Conservation (phyloP, 805 yeast species). For the Yarrowia alimentaria region DNA sequence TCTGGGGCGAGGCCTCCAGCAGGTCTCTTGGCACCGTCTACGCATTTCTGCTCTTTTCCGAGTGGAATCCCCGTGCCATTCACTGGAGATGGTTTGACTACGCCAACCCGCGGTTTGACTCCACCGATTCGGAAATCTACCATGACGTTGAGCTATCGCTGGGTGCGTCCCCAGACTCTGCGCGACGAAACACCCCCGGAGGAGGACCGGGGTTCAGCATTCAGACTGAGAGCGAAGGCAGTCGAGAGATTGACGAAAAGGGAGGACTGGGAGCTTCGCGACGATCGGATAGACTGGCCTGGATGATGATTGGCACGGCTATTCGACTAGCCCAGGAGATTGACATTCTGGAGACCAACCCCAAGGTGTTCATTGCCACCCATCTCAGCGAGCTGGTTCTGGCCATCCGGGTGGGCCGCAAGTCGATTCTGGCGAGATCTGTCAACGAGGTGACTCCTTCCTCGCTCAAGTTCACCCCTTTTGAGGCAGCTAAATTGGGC, state of each 20-base stretch:
- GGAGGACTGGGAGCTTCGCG: constrained; percentile 84
- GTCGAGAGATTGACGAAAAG: constrained; percentile 46
- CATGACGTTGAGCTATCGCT: constrained; percentile 23
- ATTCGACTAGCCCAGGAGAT: constrained; percentile 83
- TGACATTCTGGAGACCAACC: constrained; percentile 71
- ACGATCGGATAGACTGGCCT: constrained; percentile 84
- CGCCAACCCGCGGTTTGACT: constrained; percentile 41
- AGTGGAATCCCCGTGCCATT: constrained; percentile 94
- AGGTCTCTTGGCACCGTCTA: constrained; percentile 82
- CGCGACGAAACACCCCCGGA: constrained; percentile 5
- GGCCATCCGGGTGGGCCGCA: constrained; percentile 75
- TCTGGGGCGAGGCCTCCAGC: constrained; percentile 92
- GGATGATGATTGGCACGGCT: constrained; percentile 90
- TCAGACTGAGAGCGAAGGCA: neutral
- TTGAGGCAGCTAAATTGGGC: constrained; percentile 77
- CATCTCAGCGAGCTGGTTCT: constrained; percentile 80
- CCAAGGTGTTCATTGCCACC: constrained; percentile 75
- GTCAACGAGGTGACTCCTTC: constrained; percentile 51
- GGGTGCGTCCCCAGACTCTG: constrained; percentile 17
- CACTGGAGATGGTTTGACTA: constrained; percentile 87
- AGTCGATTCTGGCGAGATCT: constrained; percentile 74
- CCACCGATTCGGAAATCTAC: constrained; percentile 29
- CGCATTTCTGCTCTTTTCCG: constrained; percentile 81
- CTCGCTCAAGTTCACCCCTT: constrained; percentile 52
- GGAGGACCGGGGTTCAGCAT: neutral